These are phyloP conservation scores for Kazachstania kunashirensis DNA, from an alignment of 805 yeast species.

Conservation along the genomic window DNA sequence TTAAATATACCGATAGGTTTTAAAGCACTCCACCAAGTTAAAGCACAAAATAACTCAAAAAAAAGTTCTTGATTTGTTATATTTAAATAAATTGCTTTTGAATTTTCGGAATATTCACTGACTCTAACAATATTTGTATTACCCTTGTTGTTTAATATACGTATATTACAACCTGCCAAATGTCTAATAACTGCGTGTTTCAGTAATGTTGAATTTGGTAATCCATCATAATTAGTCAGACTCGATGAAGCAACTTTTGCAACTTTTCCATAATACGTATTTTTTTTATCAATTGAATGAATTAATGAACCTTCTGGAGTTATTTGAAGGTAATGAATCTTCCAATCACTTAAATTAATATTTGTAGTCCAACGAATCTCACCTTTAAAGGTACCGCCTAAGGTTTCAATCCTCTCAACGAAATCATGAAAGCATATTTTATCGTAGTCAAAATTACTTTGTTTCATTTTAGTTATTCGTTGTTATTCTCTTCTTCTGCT, in stretches of 20 bases:
- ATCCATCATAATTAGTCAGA: too few relatives aligned
- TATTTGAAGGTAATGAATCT: slow-evolving; percentile 13
- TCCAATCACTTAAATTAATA: slow-evolving; percentile 18
- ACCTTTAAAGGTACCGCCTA: slow-evolving; percentile 18
- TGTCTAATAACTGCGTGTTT: slow-evolving; percentile 15
- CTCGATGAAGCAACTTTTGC: slow-evolving; percentile 3
- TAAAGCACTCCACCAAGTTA: slow-evolving; percentile 50
- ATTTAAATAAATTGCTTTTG: slow-evolving; percentile 10
- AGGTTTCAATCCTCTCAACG: background rate
- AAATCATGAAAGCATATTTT: background rate
- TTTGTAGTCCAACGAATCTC: slow-evolving; percentile 18
- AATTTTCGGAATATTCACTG: slow-evolving; percentile 2
- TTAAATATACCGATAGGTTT: slow-evolving; percentile 44
- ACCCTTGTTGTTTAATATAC: slow-evolving; percentile 7
- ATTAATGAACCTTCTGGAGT: slow-evolving; percentile 12
- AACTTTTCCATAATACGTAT: background rate
- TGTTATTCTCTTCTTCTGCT: too few relatives aligned
- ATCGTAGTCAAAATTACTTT: background rate
- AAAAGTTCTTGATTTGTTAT: slow-evolving; percentile 25
- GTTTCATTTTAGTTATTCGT: too few relatives aligned
- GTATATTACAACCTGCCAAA: slow-evolving; percentile 19
- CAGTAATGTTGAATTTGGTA: background rate
- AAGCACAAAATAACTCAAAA: slow-evolving; percentile 34
- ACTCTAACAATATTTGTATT: slow-evolving; percentile 12
- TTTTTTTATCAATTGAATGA: slow-evolving; percentile 10